These are phyloP conservation scores for Ambrosia trifida DNA, from an alignment of 129 eudicot species.

Conservation along the genomic window DNA sequence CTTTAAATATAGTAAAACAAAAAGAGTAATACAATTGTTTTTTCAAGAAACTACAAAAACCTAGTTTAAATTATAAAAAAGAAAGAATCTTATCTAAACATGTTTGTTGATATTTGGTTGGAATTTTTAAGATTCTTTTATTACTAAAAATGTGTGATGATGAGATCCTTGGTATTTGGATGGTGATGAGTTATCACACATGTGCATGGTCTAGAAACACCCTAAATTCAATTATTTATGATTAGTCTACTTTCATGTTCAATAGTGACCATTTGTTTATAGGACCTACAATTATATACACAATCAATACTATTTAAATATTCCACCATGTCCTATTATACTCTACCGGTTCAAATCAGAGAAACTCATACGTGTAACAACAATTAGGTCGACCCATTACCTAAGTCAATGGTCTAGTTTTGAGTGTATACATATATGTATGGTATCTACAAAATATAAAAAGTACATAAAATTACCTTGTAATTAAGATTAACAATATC, in stretches of 20 bases:
- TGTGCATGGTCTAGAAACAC: slow-evolving; percentile 40
- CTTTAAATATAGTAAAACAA: too few species aligned
- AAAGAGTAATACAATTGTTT: too few species aligned
- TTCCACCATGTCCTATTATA: background rate
- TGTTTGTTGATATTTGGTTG: slow-evolving; percentile 31
- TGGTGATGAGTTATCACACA: slow-evolving; percentile 35
- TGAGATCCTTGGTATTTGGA: slow-evolving; percentile 27
- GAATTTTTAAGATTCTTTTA: slow-evolving; percentile 17
- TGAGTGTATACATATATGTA: too few species aligned
- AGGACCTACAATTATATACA: slow-evolving; percentile 29
- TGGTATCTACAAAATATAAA: too few species aligned
- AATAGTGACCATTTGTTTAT: slow-evolving; percentile 29
- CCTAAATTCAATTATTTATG: slow-evolving; percentile 34
- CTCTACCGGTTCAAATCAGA: background rate
- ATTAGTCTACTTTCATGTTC: slow-evolving; percentile 25
- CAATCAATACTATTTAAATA: slow-evolving; percentile 15
- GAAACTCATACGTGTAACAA: background rate
- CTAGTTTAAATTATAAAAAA: background rate
- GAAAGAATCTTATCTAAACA: slow-evolving; percentile 13
- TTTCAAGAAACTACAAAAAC: background rate
- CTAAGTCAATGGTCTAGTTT: slow-evolving; percentile 17
- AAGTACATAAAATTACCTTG: background rate
- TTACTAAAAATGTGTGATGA: slow-evolving; percentile 29
- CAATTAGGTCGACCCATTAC: background rate
- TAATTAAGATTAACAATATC: too few species aligned